Evolutionary conservation across 768 basidiomycete genomes (phyloP).

Genomic region (Psilocybe cubensis): DNA sequence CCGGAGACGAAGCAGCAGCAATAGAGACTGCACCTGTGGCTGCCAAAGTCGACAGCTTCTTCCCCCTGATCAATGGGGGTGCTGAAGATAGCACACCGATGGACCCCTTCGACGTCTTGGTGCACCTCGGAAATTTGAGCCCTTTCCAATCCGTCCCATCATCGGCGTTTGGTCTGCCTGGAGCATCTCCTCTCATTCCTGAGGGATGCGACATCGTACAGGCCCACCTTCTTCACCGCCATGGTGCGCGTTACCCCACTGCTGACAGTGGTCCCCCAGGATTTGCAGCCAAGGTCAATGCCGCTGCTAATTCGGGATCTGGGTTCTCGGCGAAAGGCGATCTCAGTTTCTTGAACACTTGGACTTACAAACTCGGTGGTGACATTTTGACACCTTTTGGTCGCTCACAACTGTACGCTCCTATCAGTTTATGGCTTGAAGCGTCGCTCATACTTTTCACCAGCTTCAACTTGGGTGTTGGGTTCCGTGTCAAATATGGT

Average conservation of each 20-base stretch:
- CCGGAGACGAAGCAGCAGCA: constrained; percentile 46
- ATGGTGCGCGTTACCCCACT: constrained; percentile 3
- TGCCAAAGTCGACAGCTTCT: constrained; percentile 37
- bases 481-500: constrained; percentile 3
- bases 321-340: background rate
- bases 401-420: background rate
- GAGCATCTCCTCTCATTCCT: constrained; percentile 44
- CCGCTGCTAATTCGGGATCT: background rate
- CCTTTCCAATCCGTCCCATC: constrained; percentile 55
- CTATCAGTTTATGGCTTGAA: background rate
- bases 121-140: constrained; percentile 51
- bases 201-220: background rate
- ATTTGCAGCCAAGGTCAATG: background rate
- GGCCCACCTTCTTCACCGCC: constrained; percentile 1
- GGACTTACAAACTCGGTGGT: constrained; percentile 6
- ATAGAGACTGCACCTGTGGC: constrained; percentile 46
- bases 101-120: constrained; percentile 45
- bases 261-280: background rate
- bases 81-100: constrained; percentile 31
- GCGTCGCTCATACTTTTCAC: background rate
- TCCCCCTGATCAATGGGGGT: constrained; percentile 45
- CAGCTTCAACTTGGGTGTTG: constrained; percentile 3
- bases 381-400: background rate
- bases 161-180: constrained; percentile 43
- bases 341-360: constrained; percentile 3